Evolutionary conservation across 768 basidiomycete genomes (phyloP).

Genomic region (Podaxis sp.): DNA sequence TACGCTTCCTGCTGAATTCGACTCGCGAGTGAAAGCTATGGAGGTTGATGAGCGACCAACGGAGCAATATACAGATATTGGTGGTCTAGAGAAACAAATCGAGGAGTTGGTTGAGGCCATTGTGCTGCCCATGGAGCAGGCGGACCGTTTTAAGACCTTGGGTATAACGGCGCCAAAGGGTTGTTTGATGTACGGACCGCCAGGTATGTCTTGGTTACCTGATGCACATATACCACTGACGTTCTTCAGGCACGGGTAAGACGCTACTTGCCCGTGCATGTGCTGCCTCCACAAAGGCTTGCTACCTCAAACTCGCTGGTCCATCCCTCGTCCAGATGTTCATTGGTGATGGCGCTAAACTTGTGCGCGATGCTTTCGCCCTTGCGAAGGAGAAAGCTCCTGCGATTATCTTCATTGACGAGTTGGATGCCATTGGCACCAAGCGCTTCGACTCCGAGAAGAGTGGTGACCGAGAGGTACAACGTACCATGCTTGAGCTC

Average conservation of each 20-base stretch:
- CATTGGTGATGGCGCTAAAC: constrained; percentile 98
- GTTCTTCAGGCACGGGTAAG: constrained; percentile 78
- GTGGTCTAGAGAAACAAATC: constrained; percentile 98
- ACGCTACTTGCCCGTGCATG: constrained; percentile 97
- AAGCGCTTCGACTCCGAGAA: constrained; percentile 99
- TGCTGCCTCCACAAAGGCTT: constrained; percentile 96
- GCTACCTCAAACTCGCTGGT: constrained; percentile 96
- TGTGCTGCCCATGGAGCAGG: constrained; percentile 97
- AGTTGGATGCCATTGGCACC: constrained; percentile 97
- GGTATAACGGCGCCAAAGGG: constrained; percentile 98
- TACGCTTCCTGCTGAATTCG: constrained; percentile 94
- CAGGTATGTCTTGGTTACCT: constrained; percentile 53
- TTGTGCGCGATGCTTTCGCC: constrained; percentile 97
- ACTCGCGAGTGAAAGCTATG: constrained; percentile 99
- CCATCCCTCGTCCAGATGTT: constrained; percentile 99
- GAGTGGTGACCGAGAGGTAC: constrained; percentile 99
- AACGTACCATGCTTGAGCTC: constrained; percentile 98
- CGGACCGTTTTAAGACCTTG: constrained; percentile 97
- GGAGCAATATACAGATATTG: constrained; percentile 96
- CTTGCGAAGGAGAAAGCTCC: constrained; percentile 98
- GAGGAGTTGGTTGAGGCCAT: constrained; percentile 98
- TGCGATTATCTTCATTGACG: constrained; percentile 99
- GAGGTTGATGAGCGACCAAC: constrained; percentile 98
- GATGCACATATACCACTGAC: constrained; percentile 11
- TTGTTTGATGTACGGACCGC: constrained; percentile 98